Percentiles rank a stretch among this genome's conserved stretches.
Conservation (phyloP, 306 rosid species). For the Chamaecrista fasciculata region DNA sequence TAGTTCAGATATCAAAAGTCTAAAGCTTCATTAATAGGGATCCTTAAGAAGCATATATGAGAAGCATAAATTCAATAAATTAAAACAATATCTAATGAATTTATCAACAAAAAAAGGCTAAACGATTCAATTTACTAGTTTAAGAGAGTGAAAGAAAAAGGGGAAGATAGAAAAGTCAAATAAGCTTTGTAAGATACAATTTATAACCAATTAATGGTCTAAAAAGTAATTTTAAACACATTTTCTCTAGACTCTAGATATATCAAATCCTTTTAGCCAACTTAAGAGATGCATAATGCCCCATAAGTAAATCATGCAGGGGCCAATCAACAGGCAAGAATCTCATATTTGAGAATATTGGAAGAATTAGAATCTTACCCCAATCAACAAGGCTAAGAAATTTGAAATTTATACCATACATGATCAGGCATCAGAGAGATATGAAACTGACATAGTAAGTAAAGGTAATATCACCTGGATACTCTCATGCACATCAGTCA, state of each 20-base stretch:
- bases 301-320: neutral
- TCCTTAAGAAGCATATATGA: neutral
- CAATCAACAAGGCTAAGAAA: slow-evolving; percentile 14
- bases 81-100: slow-evolving; percentile 11
- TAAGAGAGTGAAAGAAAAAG: slow-evolving; percentile 15
- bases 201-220: neutral
- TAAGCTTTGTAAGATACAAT: neutral
- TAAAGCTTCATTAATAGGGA: neutral
- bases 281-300: neutral
- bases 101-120: neutral
- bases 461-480: slow-evolving; percentile 51
- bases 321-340: neutral
- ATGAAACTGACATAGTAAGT: neutral
- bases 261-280: slow-evolving; percentile 13
- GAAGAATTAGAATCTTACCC: neutral
- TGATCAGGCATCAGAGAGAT: neutral
- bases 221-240: neutral
- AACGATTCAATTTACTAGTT: slow-evolving; percentile 7
- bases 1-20: slow-evolving; percentile 21
- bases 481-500: slow-evolving; percentile 88
- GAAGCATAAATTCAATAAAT: slow-evolving; percentile 11
- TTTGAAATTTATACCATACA: slow-evolving; percentile 19
- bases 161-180: slow-evolving; percentile 12
- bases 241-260: neutral
- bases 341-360: neutral